Conservation (phyloP, 306 rosid genomes). For the Medicago ruthenica region DNA sequence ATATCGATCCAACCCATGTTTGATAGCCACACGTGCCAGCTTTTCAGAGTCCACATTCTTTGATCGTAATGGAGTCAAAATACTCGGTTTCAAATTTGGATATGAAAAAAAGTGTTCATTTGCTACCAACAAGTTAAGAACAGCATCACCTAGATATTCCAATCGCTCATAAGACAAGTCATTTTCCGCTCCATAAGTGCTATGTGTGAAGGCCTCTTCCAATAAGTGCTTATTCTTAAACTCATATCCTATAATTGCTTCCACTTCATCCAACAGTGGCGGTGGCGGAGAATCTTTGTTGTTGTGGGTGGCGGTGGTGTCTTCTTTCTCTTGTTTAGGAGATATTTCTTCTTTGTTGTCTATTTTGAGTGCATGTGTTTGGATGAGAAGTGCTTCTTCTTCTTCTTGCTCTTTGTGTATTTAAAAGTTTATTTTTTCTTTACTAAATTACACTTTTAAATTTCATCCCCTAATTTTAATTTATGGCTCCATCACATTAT, state of each 20-base stretch:
- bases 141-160: not conserved
- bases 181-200: not conserved
- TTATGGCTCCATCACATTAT: no score
- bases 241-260: not conserved
- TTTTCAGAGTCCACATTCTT: not conserved
- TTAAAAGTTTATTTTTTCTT: no score
- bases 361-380: not conserved
- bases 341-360: no score
- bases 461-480: no score
- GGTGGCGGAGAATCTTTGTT: not conserved
- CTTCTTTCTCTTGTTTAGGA: no score
- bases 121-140: not conserved
- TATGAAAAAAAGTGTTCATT: not conserved
- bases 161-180: not conserved
- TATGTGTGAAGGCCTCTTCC: not conserved
- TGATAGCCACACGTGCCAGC: not conserved
- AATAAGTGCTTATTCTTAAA: slow-evolving; percentile 4
- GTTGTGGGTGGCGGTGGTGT: not conserved
- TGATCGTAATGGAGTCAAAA: not conserved
- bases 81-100: not conserved
- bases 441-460: no score
- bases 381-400: not conserved
- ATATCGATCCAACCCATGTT: not conserved
- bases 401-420: not conserved
- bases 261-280: not conserved